Base-by-base conservation (phyloP, 106 monocot species). In the Allium cepa region DNA sequence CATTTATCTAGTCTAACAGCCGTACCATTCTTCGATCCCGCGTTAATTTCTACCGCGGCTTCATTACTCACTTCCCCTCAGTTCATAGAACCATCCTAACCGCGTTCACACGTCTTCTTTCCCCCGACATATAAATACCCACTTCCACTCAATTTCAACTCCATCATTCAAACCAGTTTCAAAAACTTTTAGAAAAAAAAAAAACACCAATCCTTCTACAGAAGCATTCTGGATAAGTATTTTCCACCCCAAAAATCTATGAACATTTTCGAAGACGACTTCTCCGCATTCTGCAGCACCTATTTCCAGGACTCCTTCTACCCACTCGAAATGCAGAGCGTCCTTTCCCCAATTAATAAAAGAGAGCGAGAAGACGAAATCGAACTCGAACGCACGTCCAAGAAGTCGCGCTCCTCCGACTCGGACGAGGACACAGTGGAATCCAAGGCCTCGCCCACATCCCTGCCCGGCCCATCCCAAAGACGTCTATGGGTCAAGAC, bases 401-500 rank as follows among this genome's bases (percentile, higher is more conserved):
- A 67, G 52, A 67, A 53, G 26, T 67, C 67, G 11, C 50, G 15
- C 26, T 48, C 8, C 17, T 28, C 68, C 52, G 75, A 50, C 45
- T 75, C 75, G 6, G 69, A 76, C 7, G 64, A 78, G 51, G 46
- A n/a, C 45, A 17, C 47, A 0, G 47, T 10, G 72, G 71, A 18
- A 26, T 15, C 8, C 56, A 63, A 17, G 68, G 59, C 2, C 13
- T 55, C 18, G 55, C 53, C 52, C 65, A 14, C 9, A 3, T 28
- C 7, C 68, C 17, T 64, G 63, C 6, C 75, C 66, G 15, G 48
- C 17, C 67, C 67, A 7, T 27, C 60, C 10, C 69, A 72, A 14
- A 26, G 81, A 11, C 67, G 81, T 56, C 74, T 78, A 7, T 82
- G 82, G 82, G 82, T 82, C 28, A 77, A 78, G 70, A 59, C 62